Percentiles rank a stretch among this genome's conserved stretches.
Conservation (phyloP, 2,329 filamentous ascomycete species). For the Penicillium vulpinum region DNA sequence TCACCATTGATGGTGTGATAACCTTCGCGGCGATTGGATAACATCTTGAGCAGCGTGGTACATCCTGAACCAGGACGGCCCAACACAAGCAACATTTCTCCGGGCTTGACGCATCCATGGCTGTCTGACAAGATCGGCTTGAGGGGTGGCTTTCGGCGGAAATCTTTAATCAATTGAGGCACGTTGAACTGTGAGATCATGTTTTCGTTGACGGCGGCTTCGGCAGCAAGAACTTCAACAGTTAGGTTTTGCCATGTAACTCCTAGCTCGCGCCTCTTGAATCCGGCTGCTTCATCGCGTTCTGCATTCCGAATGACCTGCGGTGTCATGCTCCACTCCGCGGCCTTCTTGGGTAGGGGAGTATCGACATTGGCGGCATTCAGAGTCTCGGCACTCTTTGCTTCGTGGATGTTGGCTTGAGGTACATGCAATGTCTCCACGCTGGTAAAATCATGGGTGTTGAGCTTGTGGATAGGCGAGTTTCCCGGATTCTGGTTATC, state of each 20-base stretch:
- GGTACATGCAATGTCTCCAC: conserved; percentile 18
- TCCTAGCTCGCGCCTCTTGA: conserved; percentile 8
- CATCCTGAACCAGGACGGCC: conserved; percentile 69
- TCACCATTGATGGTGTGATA: conserved; percentile 60
- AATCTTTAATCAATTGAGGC: conserved; percentile 9
- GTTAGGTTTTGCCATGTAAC: conserved; percentile 11
- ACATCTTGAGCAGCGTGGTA: conserved; percentile 67
- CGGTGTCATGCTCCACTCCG: conserved; percentile 51
- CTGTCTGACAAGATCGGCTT: conserved; percentile 61
- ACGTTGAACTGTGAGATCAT: conserved; percentile 14
- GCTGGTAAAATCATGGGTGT: conserved; percentile 9
- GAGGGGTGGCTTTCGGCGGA: conserved; percentile 8
- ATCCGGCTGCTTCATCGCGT: conserved; percentile 11
- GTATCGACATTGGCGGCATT: conserved; percentile 7
- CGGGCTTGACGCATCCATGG: conserved; percentile 68
- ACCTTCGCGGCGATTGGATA: conserved; percentile 63
- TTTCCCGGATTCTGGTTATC: background rate
- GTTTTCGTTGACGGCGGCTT: conserved; percentile 15
- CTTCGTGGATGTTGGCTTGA: conserved; percentile 20
- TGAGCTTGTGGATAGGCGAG: conserved; percentile 1
- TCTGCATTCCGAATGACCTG: conserved; percentile 44
- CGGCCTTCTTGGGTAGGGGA: conserved; percentile 26
- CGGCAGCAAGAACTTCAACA: conserved; percentile 9
- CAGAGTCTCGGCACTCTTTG: conserved; percentile 24
- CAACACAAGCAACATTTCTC: conserved; percentile 70